Evolutionary conservation across 495 filamentous ascomycete genomes (phyloP).

Genomic region (Talaromyces liani): DNA sequence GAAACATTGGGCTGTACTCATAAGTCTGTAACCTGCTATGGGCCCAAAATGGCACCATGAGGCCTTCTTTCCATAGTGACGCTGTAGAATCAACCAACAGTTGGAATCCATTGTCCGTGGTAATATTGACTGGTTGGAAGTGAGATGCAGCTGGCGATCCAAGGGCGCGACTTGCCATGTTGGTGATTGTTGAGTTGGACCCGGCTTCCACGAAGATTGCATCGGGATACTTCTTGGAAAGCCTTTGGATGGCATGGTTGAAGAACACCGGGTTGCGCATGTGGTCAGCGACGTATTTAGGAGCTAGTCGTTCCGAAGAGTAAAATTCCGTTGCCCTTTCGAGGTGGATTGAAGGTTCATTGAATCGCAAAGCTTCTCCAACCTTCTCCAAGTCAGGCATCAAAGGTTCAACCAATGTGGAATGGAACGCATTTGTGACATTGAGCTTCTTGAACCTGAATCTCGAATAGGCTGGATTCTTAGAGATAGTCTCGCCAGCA

Average conservation of each 20-base stretch:
- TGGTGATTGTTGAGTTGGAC: constrained; percentile 37
- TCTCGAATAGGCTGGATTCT: neutral
- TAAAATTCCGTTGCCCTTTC: constrained; percentile 24
- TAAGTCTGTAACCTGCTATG: constrained; percentile 31
- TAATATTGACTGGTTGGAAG: constrained; percentile 41
- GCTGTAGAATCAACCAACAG: constrained; percentile 34
- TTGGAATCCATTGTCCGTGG: constrained; percentile 17
- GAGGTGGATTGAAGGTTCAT: constrained; percentile 19
- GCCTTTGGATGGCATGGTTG: constrained; percentile 34
- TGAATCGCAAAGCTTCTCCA: constrained; percentile 19
- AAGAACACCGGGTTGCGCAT: constrained; percentile 47
- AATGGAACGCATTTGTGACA: constrained; percentile 45
- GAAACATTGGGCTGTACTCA: constrained; percentile 25
- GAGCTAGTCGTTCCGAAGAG: constrained; percentile 24
- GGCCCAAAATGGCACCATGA: constrained; percentile 38
- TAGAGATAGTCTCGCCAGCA: constrained; percentile 5
- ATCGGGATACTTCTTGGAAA: constrained; percentile 23
- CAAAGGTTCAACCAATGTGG: constrained; percentile 33
- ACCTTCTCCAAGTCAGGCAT: constrained; percentile 18
- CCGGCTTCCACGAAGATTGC: constrained; percentile 46
- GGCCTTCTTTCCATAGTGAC: constrained; percentile 39
- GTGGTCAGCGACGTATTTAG: constrained; percentile 36
- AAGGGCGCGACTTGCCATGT: constrained; percentile 32
- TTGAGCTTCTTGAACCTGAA: constrained; percentile 29
- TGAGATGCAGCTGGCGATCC: neutral